Conservation (phyloP, 192 early-diverging fungal species). For the Helicostylum pulchrum region DNA sequence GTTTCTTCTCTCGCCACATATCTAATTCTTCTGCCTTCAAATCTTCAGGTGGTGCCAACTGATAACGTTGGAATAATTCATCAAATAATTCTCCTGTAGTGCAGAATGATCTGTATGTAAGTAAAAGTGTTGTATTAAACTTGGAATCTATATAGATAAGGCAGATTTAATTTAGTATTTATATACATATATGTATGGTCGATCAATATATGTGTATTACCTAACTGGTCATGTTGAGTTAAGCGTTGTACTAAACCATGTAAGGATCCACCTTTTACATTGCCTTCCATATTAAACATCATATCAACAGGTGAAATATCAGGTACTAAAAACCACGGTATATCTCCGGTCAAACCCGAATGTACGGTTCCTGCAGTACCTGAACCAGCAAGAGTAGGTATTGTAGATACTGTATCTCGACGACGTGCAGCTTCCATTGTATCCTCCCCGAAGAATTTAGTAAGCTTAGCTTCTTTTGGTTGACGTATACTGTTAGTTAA, state of each 20-base stretch:
- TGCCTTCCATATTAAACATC: slow-evolving; percentile 71
- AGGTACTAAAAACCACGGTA: slow-evolving; percentile 59
- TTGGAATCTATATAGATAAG: slow-evolving; percentile 58
- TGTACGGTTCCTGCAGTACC: neutral
- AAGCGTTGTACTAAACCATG: slow-evolving; percentile 72
- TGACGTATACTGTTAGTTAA: neutral
- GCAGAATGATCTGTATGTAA: slow-evolving; percentile 90
- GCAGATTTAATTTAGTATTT: neutral
- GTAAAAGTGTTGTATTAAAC: slow-evolving; percentile 81
- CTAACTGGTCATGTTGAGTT: slow-evolving; percentile 72
- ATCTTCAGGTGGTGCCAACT: slow-evolving; percentile 63
- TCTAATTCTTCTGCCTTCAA: slow-evolving; percentile 64
- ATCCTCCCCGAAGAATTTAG: slow-evolving; percentile 63
- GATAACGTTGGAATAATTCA: slow-evolving; percentile 74
- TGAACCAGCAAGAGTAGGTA: neutral
- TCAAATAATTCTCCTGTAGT: slow-evolving; percentile 75
- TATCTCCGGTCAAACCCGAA: neutral
- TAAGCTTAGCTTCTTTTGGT: slow-evolving; percentile 38
- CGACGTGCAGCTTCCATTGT: slow-evolving; percentile 13
- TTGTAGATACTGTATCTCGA: slow-evolving; percentile 15
- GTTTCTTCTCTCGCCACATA: slow-evolving; percentile 83
- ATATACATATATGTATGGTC: neutral
- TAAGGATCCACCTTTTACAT: slow-evolving; percentile 83
- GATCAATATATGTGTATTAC: slow-evolving; percentile 24
- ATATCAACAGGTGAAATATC: slow-evolving; percentile 64